Base-by-base conservation (phyloP, 148 eudicot species). In the Vaccinium macrocarpon region DNA sequence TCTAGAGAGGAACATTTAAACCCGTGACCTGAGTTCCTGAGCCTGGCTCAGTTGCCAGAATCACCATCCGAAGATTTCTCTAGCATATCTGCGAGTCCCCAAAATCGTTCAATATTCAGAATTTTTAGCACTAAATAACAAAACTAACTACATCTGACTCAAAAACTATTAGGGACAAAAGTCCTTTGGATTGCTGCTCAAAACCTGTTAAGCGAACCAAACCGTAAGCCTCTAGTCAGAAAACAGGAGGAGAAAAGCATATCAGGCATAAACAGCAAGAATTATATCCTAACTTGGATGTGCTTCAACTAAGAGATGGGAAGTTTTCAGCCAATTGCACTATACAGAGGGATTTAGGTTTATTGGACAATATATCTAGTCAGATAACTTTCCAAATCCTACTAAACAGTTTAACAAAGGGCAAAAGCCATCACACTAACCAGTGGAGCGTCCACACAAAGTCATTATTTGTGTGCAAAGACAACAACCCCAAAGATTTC, bases 21-120 rank as follows among this genome's bases (percentile, higher is more conserved):
- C 91, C 91, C 90, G 86, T 82, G 90, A 89, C 90, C 87, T 89
- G 91, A 90, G 81, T 75, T 88, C 91, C 90, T 86, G 87, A 88
- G 93, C 88, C 91, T 90, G 92, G 90, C 92, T 83, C 90, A 89
- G 85, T 85, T 81, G 89, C 90, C 94, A 90, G 88, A 87, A 87
- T 87, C 90, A 86, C 89, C 90, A 87, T 83, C 91, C 85, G 88
- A 86, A 80, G 92, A 88, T 87, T 88, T 91, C 93, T 91, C 89
- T 92, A 89, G 91, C 91, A 85, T 71, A 92, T 92, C 92, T 92
- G 93, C 95, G 93, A 92, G 90, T 90, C 89, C 90, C 91, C 88
- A 91, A 86, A 91, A 91, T 91, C 95, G 82, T 91, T 91, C 85
- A 92, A 90, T 87, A 91, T 86, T 86, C 85, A 82, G 83, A 84